Evolutionary conservation across 2,329 filamentous ascomycete species (phyloP), one percentile per base, ranked within the genome.

Genomic region (Sarocladiaceae sp.): DNA sequence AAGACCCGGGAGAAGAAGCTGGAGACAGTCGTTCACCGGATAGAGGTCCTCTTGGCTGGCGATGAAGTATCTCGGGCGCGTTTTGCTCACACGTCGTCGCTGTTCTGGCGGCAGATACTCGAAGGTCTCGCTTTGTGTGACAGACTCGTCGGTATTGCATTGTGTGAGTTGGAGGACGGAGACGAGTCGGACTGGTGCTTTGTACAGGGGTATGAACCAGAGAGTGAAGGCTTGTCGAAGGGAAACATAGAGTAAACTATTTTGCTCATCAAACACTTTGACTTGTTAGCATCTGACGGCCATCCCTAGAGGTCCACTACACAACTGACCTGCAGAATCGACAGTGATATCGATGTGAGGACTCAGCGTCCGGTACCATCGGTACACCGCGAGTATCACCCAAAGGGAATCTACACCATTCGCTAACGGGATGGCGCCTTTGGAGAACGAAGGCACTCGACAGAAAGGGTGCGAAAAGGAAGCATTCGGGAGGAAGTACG

Each of bases 291-390:
- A 12, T 19, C 13, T 15, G 6, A 27, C 9, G 23, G 4, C 18
- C n/a, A 20, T 3, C 3, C 5, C 15, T 16, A 15, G 3, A 7
- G 20, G 27, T 19, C 7, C n/a, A 12, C 16, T 11, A 5, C 26
- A n/a, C 10, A 9, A 43, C 40, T 7, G 5, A 77, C 75, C 69
- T 33, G 64, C 62, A 3, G 73, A 76, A 50, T 88, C 76, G 15
- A 95, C 70, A 2, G 74, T 66, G 11, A 91, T 65, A 33, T 82
- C 72, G 51, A 93, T 85, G 15, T 71, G 68, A 0, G 89, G 89
- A 49, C 82, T 88, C 58, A 95, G 70, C 51, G 91, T 84, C 57
- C 88, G 87, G 64, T 94, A 91, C 85, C 85, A 90, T 32, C 80
- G 78, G 57, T 88, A 94, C 46, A 95, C 82, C 53, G 74, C 72